Base-by-base conservation (phyloP, 305 asterid species). In the Galium porrigens region DNA sequence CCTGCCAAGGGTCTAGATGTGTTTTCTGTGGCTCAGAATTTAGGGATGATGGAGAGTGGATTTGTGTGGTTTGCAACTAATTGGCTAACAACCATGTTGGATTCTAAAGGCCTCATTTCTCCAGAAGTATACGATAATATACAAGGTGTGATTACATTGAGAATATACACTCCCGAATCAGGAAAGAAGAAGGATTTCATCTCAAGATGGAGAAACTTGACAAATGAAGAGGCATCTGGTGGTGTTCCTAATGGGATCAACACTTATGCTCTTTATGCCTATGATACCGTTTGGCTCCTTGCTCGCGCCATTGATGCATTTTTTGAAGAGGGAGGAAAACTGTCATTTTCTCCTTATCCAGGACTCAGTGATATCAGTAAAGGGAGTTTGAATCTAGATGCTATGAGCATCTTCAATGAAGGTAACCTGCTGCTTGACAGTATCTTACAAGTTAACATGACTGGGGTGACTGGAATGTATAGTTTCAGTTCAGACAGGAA, bases 21-120 rank as follows among this genome's bases (percentile, higher is more conserved):
- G 49, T 67, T 86, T 62, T 27, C 73, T 7, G 69, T 53, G 39
- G 90, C 94, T 30, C 67, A 70, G 8, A 30, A 75, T 69, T 69
- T 86, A 30, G 79, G 78, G 63, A 84, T 86, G 94, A 74, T 76
- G 80, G 80, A 72, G 2, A 66, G 56, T 12, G 90, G 90, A 22
- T 86, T 76, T 36, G 94, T 79, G 8, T 86, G 90, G 90, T 77
- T 86, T 41, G 68, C 94, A 3, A 84, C 88, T 6, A 48, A 61
- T 68, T 86, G 90, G 90, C 90, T 86, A 39, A 72, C 90, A 0
- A 71, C 88, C 65, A 58, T 78, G 11, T 59, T 86, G 70, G 94
- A 86, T 49, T 54, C 79, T 11, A 53, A 55, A 7, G 20, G 54
- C 20, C 71, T 74, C 10, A 49, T 65, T 64, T 15, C 77, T 51